Evolutionary conservation across 192 early-diverging fungal genomes (phyloP).

Genomic region (Backusella liffmaniae): DNA sequence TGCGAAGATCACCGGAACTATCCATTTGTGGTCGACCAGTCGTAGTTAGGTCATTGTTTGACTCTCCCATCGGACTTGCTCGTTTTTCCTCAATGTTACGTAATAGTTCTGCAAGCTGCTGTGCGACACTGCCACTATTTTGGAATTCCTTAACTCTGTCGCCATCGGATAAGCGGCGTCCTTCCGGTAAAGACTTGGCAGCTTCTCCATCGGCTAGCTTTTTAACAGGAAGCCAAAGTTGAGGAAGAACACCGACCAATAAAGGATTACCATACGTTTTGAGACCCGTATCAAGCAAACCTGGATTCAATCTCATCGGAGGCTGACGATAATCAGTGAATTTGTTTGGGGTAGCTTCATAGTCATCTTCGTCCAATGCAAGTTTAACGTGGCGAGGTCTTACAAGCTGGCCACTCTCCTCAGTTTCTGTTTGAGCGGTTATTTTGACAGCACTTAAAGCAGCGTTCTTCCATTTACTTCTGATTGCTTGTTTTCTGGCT

Average conservation of each 20-base stretch:
- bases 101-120: conserved; percentile 11
- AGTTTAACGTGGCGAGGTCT: not conserved
- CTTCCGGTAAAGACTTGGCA: not conserved
- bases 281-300: conserved; percentile 67
- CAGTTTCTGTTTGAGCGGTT: not conserved
- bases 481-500: not conserved
- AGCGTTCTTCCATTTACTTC: not conserved
- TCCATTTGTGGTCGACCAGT: not conserved
- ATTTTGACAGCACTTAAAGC: not conserved
- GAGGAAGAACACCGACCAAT: conserved; percentile 61
- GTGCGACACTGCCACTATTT: conserved; percentile 4
- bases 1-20: not conserved
- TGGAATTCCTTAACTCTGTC: not conserved
- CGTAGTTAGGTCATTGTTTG: not conserved
- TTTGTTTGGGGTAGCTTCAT: conserved; percentile 54
- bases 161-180: not conserved
- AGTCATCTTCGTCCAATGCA: conserved; percentile 58
- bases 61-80: not conserved
- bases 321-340: conserved; percentile 73
- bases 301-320: conserved; percentile 60
- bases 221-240: conserved; percentile 69
- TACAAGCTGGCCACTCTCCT: not conserved
- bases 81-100: conserved; percentile 14
- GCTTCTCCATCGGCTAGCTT: not conserved
- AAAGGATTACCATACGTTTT: conserved; percentile 62